Evolutionary conservation across 2,329 filamentous ascomycete genomes (phyloP).

Genomic region (Herpomyces periplanetae): DNA sequence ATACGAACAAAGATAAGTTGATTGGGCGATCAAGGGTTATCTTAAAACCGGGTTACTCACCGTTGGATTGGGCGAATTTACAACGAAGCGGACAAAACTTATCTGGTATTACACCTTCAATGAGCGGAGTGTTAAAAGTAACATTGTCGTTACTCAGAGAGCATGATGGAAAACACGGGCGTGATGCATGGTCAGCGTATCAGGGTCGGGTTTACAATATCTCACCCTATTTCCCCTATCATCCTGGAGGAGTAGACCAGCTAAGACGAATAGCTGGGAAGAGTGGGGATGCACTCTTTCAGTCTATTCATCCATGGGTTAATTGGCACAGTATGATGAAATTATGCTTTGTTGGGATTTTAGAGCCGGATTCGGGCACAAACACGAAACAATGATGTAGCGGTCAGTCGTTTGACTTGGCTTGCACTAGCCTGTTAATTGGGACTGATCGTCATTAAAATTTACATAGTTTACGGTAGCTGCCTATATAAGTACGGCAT

Average conservation of each 20-base stretch:
- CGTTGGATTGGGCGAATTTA: constrained; percentile 73
- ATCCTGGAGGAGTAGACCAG: constrained; percentile 50
- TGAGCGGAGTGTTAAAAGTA: constrained; percentile 19
- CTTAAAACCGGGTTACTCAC: constrained; percentile 61
- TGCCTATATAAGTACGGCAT: too few species aligned
- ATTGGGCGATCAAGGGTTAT: constrained; percentile 26
- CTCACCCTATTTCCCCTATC: constrained; percentile 50
- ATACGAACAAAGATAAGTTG: too few species aligned
- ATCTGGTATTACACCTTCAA: constrained; percentile 12
- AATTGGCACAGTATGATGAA: constrained; percentile 29
- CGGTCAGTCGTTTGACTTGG: too few species aligned
- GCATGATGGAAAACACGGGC: constrained; percentile 44
- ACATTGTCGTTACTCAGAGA: constrained; percentile 38
- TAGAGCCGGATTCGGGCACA: too few species aligned
- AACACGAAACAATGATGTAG: too few species aligned
- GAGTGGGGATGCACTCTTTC: constrained; percentile 21
- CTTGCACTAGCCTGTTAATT: too few species aligned
- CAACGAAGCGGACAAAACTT: constrained; percentile 21
- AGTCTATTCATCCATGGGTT: constrained; percentile 27
- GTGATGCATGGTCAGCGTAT: constrained; percentile 60
- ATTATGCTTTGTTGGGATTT: constrained; percentile 19
- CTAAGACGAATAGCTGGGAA: constrained; percentile 19
- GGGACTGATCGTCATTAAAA: too few species aligned
- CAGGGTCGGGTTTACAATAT: constrained; percentile 82
- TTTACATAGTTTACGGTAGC: too few species aligned